Percentiles rank a stretch among this genome's conserved stretches.
Evolutionary conservation across 2,329 filamentous ascomycete species (phyloP).

Genomic region (Parafenestella ontariensis): DNA sequence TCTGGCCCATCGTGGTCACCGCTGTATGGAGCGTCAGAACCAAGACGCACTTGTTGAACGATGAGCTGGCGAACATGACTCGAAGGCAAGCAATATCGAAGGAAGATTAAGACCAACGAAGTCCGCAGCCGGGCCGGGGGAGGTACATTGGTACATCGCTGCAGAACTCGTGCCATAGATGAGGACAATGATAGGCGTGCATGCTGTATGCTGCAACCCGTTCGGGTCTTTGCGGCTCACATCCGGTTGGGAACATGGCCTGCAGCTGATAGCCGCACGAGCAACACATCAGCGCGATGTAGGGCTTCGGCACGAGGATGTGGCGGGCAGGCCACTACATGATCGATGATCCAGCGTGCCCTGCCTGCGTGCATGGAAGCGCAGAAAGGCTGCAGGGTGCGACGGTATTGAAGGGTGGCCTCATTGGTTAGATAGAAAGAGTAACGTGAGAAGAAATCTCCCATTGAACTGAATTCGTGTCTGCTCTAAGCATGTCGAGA

Average conservation of each 20-base stretch:
- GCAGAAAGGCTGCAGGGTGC: constrained; percentile 18
- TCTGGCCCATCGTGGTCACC: constrained; percentile 17
- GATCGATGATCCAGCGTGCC: constrained; percentile 9
- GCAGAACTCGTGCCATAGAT: constrained; percentile 16
- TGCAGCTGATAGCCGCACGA: constrained; percentile 25
- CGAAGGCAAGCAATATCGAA: constrained; percentile 3
- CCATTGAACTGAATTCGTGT: constrained; percentile 14
- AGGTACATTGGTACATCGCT: constrained; percentile 14
- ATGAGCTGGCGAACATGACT: constrained; percentile 31
- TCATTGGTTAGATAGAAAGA: constrained; percentile 23
- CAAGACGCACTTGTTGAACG: constrained; percentile 7
- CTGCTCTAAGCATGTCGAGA: constrained; percentile 22
- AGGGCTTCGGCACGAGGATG: constrained; percentile 7
- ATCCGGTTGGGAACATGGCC: constrained; percentile 23
- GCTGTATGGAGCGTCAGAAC: constrained; percentile 15
- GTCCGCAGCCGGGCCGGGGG: constrained; percentile 9
- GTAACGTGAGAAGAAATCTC: constrained; percentile 19
- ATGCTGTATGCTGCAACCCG: constrained; percentile 10
- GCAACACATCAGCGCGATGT: constrained; percentile 8
- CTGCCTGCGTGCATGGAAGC: constrained; percentile 16
- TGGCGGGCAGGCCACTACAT: constrained; percentile 4
- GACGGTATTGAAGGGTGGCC: constrained; percentile 4
- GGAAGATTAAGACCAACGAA: constrained; percentile 7
- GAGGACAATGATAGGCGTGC: constrained; percentile 20
- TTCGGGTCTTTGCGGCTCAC: constrained; percentile 25